Conservation (phyloP, 2,329 filamentous ascomycete species). For the Fusarium solani-melongenae region DNA sequence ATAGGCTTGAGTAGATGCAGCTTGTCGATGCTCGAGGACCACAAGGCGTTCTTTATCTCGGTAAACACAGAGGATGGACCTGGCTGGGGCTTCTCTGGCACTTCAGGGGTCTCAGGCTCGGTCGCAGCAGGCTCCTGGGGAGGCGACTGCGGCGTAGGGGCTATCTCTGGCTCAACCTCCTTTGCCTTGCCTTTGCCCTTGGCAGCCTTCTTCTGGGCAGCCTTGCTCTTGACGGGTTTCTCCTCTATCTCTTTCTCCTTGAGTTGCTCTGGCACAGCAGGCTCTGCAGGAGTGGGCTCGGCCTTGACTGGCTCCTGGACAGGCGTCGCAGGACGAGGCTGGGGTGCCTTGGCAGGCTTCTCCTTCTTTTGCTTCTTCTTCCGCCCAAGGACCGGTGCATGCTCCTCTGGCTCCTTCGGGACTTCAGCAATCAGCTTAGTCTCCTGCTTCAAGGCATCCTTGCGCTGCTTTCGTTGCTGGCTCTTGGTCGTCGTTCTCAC, state of each 20-base stretch:
- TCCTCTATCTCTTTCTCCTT: constrained; percentile 33
- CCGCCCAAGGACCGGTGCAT: constrained; percentile 79
- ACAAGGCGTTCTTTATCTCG: constrained; percentile 49
- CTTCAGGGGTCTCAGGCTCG: constrained; percentile 31
- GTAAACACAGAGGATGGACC: constrained; percentile 50
- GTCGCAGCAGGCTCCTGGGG: constrained; percentile 27
- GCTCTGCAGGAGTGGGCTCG: constrained; percentile 12
- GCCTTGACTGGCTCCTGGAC: constrained; percentile 24
- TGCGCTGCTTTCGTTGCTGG: constrained; percentile 80
- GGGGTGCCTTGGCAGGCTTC: constrained; percentile 52
- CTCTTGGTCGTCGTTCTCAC: constrained; percentile 79
- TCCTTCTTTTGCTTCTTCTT: constrained; percentile 91
- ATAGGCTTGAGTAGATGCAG: constrained; percentile 53
- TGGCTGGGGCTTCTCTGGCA: constrained; percentile 45
- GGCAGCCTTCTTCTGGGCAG: constrained; percentile 45
- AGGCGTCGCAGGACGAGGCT: constrained; percentile 16
- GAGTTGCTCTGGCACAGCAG: background rate
- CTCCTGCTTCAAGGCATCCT: constrained; percentile 74
- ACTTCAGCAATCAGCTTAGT: constrained; percentile 63
- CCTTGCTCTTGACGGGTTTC: constrained; percentile 42
- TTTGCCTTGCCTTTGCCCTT: constrained; percentile 48
- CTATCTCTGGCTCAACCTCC: constrained; percentile 33
- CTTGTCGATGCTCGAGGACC: constrained; percentile 48
- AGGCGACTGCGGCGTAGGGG: constrained; percentile 30
- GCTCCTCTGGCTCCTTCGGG: constrained; percentile 66